phyloP scores from a whole-genome alignment of 495 filamentous ascomycete genomes.

The Podospora pseudoanserina region DNA sequence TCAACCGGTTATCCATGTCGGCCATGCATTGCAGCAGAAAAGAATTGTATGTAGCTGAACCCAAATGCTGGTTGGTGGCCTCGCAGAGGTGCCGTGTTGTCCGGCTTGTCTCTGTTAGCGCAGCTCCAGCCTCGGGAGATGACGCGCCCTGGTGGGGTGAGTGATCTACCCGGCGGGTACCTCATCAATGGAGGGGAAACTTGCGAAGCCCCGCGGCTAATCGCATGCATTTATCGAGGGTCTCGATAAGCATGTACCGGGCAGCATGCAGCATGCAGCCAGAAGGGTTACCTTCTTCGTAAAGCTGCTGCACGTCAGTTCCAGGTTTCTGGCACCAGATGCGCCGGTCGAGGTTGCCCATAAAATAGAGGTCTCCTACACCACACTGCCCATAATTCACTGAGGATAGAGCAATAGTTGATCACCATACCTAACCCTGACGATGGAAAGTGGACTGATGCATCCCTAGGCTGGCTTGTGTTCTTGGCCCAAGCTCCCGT shows the following conservation, averaged over 20 bases:
- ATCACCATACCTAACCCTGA: neutral
- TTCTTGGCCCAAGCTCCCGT: neutral
- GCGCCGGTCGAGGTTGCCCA: no score
- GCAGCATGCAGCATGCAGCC: neutral
- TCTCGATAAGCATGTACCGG: neutral
- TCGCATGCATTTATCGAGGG: neutral
- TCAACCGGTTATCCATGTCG: neutral
- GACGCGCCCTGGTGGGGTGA: conserved; percentile 4
- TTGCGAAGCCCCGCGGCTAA: neutral
- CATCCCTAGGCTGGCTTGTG: neutral
- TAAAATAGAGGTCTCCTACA: no score
- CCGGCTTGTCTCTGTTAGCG: conserved; percentile 4
- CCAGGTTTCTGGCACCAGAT: neutral
- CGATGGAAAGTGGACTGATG: neutral
- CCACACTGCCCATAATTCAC: no score
- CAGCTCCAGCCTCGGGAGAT: conserved; percentile 8
- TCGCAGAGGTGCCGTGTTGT: neutral
- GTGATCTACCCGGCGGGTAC: conserved; percentile 4
- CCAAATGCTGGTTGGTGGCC: neutral
- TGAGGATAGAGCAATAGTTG: neutral
- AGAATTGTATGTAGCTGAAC: neutral
- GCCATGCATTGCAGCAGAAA: neutral
- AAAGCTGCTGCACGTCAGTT: neutral
- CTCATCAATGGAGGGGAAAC: neutral
- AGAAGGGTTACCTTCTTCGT: neutral